A percentile compares a stretch with the other conserved stretches of the same genome.
Conservation (phyloP, 2,329 filamentous ascomycete species). For the Ilyonectria mors-panacis region DNA sequence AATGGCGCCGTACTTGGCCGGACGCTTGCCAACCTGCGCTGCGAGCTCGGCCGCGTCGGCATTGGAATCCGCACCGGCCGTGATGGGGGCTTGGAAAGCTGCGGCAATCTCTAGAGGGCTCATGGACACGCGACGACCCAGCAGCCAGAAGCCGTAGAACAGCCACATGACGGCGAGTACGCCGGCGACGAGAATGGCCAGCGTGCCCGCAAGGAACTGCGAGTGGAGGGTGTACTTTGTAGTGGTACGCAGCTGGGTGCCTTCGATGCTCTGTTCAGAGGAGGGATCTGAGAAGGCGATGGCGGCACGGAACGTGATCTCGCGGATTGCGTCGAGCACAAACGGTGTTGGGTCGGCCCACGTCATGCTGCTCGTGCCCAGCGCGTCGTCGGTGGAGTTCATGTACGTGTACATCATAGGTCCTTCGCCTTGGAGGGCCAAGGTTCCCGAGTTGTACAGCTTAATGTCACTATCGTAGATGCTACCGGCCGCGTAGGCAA, state of each 20-base stretch:
- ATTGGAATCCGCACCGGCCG: slow-evolving; percentile 11
- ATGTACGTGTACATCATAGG: slow-evolving; percentile 24
- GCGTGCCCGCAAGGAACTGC: not conserved
- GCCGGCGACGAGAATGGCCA: slow-evolving; percentile 4
- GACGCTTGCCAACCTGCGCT: slow-evolving; percentile 24
- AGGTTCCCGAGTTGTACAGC: slow-evolving; percentile 8
- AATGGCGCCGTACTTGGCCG: slow-evolving; percentile 7
- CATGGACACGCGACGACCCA: slow-evolving; percentile 18
- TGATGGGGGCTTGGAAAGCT: slow-evolving; percentile 18
- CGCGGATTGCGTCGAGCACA: slow-evolving; percentile 14
- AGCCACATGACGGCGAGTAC: slow-evolving; percentile 1
- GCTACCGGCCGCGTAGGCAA: slow-evolving; percentile 12
- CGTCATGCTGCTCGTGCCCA: slow-evolving; percentile 20
- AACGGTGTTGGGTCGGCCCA: slow-evolving; percentile 18
- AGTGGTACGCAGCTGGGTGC: slow-evolving; percentile 6
- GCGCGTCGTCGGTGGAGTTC: slow-evolving; percentile 13
- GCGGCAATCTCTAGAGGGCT: slow-evolving; percentile 24
- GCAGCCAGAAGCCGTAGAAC: slow-evolving; percentile 23
- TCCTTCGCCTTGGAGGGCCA: slow-evolving; percentile 5
- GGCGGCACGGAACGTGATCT: slow-evolving; percentile 22
- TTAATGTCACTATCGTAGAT: slow-evolving; percentile 14
- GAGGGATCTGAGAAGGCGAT: slow-evolving; percentile 20
- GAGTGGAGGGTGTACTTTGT: slow-evolving; percentile 17
- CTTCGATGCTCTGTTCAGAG: slow-evolving; percentile 1
- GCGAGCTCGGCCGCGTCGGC: slow-evolving; percentile 10